Percentiles rank a stretch among this genome's conserved stretches.
Conservation (phyloP, 2,329 filamentous ascomycete species). For the Neofusicoccum cordaticola region DNA sequence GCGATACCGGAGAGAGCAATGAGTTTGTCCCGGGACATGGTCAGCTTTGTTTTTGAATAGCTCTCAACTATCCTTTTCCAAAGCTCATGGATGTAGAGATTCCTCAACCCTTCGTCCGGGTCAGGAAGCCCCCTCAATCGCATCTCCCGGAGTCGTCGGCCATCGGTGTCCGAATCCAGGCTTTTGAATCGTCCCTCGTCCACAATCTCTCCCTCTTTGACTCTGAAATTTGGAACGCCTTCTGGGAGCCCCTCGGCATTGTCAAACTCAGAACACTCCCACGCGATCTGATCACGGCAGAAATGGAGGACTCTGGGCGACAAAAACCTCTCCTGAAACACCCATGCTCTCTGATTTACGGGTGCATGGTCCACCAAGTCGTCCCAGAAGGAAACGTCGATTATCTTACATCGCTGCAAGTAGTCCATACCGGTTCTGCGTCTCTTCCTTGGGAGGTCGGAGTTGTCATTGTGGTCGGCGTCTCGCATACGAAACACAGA, state of each 20-base stretch:
- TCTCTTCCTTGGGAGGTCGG: too few relatives aligned
- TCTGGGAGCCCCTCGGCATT: slow-evolving; percentile 18
- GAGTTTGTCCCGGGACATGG: slow-evolving; percentile 21
- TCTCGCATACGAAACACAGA: too few relatives aligned
- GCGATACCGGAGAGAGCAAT: slow-evolving; percentile 24
- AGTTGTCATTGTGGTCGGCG: not conserved
- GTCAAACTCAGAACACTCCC: slow-evolving; percentile 11
- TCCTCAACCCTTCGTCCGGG: not conserved
- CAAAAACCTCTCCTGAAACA: slow-evolving; percentile 7
- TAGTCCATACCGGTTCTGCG: not conserved
- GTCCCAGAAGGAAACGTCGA: not conserved
- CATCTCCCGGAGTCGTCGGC: not conserved
- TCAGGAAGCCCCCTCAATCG: not conserved
- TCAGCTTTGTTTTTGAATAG: slow-evolving; percentile 20
- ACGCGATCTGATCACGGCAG: not conserved
- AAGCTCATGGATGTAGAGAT: slow-evolving; percentile 10
- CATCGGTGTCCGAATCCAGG: not conserved
- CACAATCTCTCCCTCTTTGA: slow-evolving; percentile 8
- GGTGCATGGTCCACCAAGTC: not conserved
- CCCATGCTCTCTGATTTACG: not conserved
- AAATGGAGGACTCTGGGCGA: not conserved
- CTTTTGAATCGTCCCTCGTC: slow-evolving; percentile 16
- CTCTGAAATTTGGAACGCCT: slow-evolving; percentile 5
- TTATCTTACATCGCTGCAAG: not conserved
- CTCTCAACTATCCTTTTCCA: slow-evolving; percentile 23